phyloP scores from a whole-genome alignment of 2,329 filamentous ascomycete genomes.

The Microascus cirrosus region DNA sequence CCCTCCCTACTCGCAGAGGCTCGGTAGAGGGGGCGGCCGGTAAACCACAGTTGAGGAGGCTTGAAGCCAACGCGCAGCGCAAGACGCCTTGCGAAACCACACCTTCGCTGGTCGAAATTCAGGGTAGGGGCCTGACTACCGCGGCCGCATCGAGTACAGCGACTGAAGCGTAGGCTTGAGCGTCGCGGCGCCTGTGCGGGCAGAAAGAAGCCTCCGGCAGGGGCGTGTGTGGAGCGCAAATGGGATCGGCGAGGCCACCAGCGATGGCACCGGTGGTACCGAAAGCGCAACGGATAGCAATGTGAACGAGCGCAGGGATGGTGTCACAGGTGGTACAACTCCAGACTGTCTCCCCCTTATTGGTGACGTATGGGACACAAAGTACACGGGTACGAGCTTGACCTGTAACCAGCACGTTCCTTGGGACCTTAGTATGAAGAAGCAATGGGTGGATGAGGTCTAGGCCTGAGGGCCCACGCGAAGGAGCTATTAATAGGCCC shows the following conservation, averaged over 20 bases:
- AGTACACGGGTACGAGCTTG: background rate
- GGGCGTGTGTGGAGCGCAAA: background rate
- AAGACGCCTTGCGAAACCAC: conserved; percentile 20
- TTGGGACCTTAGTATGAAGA: background rate
- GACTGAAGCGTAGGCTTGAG: background rate
- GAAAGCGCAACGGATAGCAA: background rate
- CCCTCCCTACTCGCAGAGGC: background rate
- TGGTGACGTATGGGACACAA: background rate
- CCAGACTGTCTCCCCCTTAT: background rate
- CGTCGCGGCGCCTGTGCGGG: background rate
- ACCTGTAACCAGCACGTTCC: background rate
- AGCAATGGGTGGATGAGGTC: background rate
- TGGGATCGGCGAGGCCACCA: background rate
- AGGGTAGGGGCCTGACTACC: background rate
- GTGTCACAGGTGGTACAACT: conserved; percentile 1
- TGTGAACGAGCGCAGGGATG: background rate
- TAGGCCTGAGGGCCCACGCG: background rate
- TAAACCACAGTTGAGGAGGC: background rate
- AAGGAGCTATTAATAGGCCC: background rate
- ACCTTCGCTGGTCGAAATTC: conserved; percentile 11
- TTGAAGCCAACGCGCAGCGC: background rate
- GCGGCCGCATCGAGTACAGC: background rate
- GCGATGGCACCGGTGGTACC: background rate
- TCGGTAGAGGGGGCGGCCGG: background rate
- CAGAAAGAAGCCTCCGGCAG: background rate